These are phyloP conservation scores for Ganoderma multipileum DNA, from an alignment of 1,284 basidiomycete species.

Conservation along the genomic window DNA sequence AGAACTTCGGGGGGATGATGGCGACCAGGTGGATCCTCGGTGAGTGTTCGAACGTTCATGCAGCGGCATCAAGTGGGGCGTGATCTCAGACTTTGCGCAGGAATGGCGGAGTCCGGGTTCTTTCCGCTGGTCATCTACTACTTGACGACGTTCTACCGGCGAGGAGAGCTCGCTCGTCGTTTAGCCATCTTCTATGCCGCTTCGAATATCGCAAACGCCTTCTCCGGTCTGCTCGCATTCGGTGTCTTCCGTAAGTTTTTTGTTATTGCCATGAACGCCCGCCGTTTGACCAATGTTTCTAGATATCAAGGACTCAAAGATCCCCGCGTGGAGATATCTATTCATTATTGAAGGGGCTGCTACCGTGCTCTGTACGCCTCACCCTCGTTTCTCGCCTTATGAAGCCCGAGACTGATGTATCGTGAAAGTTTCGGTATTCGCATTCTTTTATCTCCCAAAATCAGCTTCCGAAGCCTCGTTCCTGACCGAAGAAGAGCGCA, in stretches of 20 bases:
- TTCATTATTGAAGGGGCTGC: conserved; percentile 46
- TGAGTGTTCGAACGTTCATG: conserved; percentile 1
- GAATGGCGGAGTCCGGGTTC: conserved; percentile 59
- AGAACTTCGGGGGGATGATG: conserved; percentile 35
- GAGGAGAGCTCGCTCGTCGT: conserved; percentile 47
- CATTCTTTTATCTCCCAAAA: conserved; percentile 47
- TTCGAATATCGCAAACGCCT: conserved; percentile 43
- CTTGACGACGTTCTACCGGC: conserved; percentile 48
- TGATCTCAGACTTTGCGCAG: conserved; percentile 43
- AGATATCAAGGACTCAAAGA: conserved; percentile 20
- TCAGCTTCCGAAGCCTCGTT: conserved; percentile 52
- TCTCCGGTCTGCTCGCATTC: conserved; percentile 30
- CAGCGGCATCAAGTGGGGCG: not conserved
- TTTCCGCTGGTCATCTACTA: conserved; percentile 63
- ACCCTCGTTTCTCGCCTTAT: no score
- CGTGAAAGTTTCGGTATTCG: conserved; percentile 42
- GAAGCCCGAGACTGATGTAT: not conserved
- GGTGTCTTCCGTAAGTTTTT: conserved; percentile 24
- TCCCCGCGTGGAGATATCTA: conserved; percentile 39
- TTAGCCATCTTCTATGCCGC: conserved; percentile 45
- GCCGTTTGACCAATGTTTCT: not conserved
- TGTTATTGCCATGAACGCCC: conserved; percentile 4
- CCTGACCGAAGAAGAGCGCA: conserved; percentile 51
- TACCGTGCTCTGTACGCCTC: conserved; percentile 18
- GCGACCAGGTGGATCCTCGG: conserved; percentile 39